Percentiles rank a stretch among this genome's conserved stretches.
Conservation (phyloP, 2,329 filamentous ascomycete genomes). For the Teratosphaeria epicoccoides region DNA sequence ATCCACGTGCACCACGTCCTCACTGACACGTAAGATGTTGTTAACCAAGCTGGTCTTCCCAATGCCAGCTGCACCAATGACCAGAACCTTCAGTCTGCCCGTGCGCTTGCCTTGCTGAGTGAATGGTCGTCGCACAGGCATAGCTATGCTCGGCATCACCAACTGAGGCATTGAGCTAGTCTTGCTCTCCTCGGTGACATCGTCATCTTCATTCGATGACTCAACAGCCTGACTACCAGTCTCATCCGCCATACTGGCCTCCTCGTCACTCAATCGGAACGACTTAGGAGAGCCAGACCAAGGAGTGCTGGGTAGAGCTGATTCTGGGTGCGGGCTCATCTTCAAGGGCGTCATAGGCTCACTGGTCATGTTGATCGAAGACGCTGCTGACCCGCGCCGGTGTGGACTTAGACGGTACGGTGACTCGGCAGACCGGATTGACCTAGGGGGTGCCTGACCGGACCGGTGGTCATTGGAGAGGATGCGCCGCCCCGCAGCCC, state of each 20-base stretch:
- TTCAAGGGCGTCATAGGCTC: conserved; percentile 39
- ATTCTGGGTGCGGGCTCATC: conserved; percentile 38
- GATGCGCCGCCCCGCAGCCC: conserved; percentile 24
- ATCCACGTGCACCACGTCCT: conserved; percentile 91
- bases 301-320: conserved; percentile 47
- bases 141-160: conserved; percentile 94
- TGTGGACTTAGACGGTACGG: conserved; percentile 14
- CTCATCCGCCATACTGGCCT: conserved; percentile 43
- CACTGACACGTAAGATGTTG: conserved; percentile 73
- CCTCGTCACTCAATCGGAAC: conserved; percentile 48
- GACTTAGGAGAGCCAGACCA: conserved; percentile 51
- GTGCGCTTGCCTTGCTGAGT: conserved; percentile 75
- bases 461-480: conserved; percentile 21
- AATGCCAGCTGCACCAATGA: conserved; percentile 67
- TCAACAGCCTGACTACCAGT: conserved; percentile 43
- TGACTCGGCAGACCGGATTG: conserved; percentile 15
- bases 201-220: conserved; percentile 42
- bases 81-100: conserved; percentile 77
- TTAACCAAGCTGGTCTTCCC: conserved; percentile 87
- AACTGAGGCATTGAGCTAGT: conserved; percentile 54
- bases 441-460: conserved; percentile 13
- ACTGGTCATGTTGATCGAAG: conserved; percentile 19
- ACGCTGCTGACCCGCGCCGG: conserved; percentile 17
- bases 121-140: conserved; percentile 82
- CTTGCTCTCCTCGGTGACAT: conserved; percentile 27